Evolutionary conservation across 1,284 basidiomycete genomes (phyloP).

Genomic region (Rhodotorula sp.): DNA sequence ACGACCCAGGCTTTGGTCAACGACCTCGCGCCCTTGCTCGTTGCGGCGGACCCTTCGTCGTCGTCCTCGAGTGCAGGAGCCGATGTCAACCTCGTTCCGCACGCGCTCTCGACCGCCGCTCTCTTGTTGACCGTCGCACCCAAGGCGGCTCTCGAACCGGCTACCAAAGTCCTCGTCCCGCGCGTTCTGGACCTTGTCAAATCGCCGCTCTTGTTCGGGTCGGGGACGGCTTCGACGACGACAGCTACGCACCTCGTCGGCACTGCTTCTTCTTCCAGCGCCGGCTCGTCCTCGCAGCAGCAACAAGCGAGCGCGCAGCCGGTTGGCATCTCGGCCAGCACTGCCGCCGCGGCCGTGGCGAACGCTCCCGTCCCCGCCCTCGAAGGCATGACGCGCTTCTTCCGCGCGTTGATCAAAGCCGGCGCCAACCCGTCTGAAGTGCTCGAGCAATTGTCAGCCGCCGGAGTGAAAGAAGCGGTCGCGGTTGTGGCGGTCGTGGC

Average conservation of each 20-base stretch:
- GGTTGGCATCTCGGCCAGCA: not conserved
- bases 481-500: constrained; percentile 62
- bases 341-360: not conserved
- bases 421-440: constrained; percentile 58
- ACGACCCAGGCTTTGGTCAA: constrained; percentile 64
- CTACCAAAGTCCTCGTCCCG: constrained; percentile 10
- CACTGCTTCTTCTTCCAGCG: constrained; percentile 72
- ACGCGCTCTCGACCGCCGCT: constrained; percentile 68
- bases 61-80: constrained; percentile 47
- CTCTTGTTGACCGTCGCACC: constrained; percentile 66
- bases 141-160: constrained; percentile 55
- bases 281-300: constrained; percentile 74
- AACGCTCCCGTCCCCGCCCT: constrained; percentile 58
- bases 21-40: constrained; percentile 71
- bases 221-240: not conserved
- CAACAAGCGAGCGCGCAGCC: constrained; percentile 31
- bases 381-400: constrained; percentile 78
- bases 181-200: constrained; percentile 58
- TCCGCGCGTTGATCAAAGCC: constrained; percentile 72
- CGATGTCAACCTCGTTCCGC: constrained; percentile 71
- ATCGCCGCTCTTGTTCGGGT: constrained; percentile 62
- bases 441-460: constrained; percentile 20
- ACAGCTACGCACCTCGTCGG: constrained; percentile 67
- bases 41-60: constrained; percentile 36
- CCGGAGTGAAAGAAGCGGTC: constrained; percentile 9